Base-by-base conservation (phyloP, 257 asterid species). In the Dorcoceras hygrometricum region DNA sequence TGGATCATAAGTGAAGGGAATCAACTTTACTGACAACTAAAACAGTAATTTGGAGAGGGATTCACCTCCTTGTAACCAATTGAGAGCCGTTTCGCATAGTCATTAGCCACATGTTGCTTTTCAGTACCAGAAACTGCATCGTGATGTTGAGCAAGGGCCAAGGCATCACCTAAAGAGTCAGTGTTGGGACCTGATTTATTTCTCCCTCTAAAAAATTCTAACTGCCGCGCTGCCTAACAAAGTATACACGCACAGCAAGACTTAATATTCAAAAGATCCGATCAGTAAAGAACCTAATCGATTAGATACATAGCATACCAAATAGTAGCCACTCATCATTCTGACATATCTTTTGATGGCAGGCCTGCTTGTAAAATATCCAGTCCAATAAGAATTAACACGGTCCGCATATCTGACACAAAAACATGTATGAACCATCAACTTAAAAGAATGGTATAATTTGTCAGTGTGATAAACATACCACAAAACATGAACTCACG, bases 111-210 rank as follows among this genome's bases (percentile, higher is more conserved):
- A 63, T 94, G 99, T 68, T 94, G 99, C 81, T 94, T 71, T 76
- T 81, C 89, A 4, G 99, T 94, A 72, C 99, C 99, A 64, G 87
- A 68, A 73, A 90, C 97, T 19, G 95, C 99, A 82, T 93, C 99
- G 66, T 93, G 99, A 81, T 93, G 99, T 75, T 93, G 99, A 68
- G 88, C 96, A 68, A 90, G 80, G 31, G 86, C 99, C 78, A 94
- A 58, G 75, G 98, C 91, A 81, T 88, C 90, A 23, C 84, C 96
- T 69, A 94, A 75, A 31, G 80, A 75, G 71, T 90, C 95, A 31
- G 94, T 85, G 11, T 89, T 88, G 8, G 89, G 84, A n/a, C 93
- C 95, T 8, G 79, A 74, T 77, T 79, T 79, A 59, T 75, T 75
- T 77, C 90, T 84, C 75, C 98, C 96, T 78, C 72, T 83, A 68